Percentiles rank a stretch among this genome's conserved stretches.
Evolutionary conservation across 1,284 basidiomycete species (phyloP).

Genomic region (Thecaphora frezii): DNA sequence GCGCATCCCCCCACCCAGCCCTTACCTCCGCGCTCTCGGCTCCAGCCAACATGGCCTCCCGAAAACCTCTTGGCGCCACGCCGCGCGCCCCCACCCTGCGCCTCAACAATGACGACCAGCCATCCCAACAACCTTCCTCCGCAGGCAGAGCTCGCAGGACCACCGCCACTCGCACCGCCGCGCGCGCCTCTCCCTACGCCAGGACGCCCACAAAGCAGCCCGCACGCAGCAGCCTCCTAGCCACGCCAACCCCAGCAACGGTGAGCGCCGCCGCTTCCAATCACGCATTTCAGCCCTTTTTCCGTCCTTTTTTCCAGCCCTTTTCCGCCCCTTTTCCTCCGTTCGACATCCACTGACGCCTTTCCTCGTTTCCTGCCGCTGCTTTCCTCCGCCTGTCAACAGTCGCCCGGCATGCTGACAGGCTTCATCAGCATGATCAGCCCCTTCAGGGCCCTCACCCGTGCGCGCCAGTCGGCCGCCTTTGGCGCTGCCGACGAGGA

Average conservation of each 20-base stretch:
- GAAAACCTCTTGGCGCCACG: background rate
- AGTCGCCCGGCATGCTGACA: constrained; percentile 32
- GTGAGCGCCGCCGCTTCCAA: background rate
- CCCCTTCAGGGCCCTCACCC: constrained; percentile 24
- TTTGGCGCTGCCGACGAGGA: constrained; percentile 22
- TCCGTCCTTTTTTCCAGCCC: no score
- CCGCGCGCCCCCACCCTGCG: no score
- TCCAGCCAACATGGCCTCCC: background rate
- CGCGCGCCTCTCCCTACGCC: constrained; percentile 22
- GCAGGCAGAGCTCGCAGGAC: background rate
- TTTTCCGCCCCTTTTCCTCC: no score
- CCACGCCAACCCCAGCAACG: constrained; percentile 7
- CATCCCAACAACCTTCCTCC: background rate
- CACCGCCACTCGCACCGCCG: constrained; percentile 8
- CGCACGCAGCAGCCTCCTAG: constrained; percentile 8
- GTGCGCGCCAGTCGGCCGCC: constrained; percentile 28
- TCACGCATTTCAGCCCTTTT: no score
- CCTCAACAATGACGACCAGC: background rate
- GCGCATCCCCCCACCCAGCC: no score
- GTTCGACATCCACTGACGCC: no score
- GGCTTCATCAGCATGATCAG: constrained; percentile 38
- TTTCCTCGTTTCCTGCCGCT: background rate
- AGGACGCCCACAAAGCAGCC: constrained; percentile 24
- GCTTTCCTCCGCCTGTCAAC: background rate
- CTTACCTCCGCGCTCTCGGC: no score